Base-by-base conservation (phyloP, 2,329 filamentous ascomycete species). In the Zalaria obscura region DNA sequence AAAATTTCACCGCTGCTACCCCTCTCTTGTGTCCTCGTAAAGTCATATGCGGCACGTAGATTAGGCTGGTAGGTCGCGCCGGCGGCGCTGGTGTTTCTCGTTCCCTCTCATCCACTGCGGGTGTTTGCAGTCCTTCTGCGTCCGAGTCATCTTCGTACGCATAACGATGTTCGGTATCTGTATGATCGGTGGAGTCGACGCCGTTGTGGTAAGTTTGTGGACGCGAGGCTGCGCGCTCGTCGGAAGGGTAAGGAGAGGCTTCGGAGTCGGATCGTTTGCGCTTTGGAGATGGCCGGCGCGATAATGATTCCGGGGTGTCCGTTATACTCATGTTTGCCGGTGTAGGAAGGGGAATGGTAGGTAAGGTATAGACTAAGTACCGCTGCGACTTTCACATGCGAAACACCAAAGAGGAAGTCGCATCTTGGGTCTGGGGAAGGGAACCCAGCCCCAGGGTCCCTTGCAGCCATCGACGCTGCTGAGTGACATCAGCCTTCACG, bases 1-100 rank as follows among this genome's bases (percentile, higher is more conserved):
- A 95, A 62, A 95, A 93, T 52, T 83, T 83, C 38, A 93, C 85
- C 41, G 85, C 79, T 2, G 88, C 83, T 1, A 96, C 76, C 25
- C 84, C 79, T 45, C 80, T 78, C 39, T 75, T 71, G 64, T 96
- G 89, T 2, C 87, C 88, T 46, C 71, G 74, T 18, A 95, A 71
- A 18, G 81, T 72, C 48, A 88, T 73, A 40, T 77, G 75, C 29
- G 78, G 73, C 35, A 67, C 72, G 64, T 87, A 93, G 56, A 80
- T 70, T 10, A 87, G 72, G 18, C 35, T 38, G 4, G 27, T 35
- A 4, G 41, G 44, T 8, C 41, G 28, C 31, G 37, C 39, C 11
- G 39, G 43, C 7, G 43, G 39, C 18, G 34, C 27, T 5, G 41
- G 41, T 11, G 41, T 27, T 5, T 10, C 8, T 18, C 18, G 18